These are phyloP conservation scores for Dictyostelium firmibasis DNA, from an alignment of 78 protist genomes.

Conservation along the genomic window DNA sequence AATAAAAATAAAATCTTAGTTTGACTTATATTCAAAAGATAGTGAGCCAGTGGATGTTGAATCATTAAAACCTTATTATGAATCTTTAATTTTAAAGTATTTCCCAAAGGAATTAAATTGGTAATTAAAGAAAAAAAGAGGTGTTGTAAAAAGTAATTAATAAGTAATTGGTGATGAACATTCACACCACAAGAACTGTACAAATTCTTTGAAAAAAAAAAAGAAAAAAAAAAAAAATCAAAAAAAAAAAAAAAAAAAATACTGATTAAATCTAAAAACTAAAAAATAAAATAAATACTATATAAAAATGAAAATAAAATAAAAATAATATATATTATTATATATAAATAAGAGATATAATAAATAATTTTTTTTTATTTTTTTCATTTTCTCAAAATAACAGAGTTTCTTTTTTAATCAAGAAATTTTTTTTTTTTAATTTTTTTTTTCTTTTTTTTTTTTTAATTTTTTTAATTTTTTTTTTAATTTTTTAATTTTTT, in stretches of 20 bases:
- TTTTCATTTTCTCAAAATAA: background rate
- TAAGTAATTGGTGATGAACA: too few relatives aligned
- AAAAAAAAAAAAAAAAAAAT: too few relatives aligned
- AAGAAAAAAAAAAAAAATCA: too few relatives aligned
- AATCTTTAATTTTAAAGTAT: constrained; percentile 84
- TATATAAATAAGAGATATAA: too few relatives aligned
- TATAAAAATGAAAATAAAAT: too few relatives aligned
- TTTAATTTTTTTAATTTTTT: background rate
- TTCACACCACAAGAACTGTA: background rate
- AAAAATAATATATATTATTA: too few relatives aligned
- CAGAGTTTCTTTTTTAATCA: background rate
- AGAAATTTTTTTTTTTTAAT: too few relatives aligned
- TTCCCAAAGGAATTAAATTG: constrained; percentile 51
- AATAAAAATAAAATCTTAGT: constrained; percentile 37
- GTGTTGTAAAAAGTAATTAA: too few relatives aligned
- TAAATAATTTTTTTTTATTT: background rate
- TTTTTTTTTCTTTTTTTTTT: background rate
- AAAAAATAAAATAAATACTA: too few relatives aligned
- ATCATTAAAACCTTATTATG: constrained; percentile 84
- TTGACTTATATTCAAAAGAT: constrained; percentile 92
- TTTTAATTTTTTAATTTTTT: background rate
- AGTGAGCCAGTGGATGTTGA: constrained; percentile 71
- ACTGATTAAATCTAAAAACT: too few relatives aligned
- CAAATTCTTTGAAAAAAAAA: background rate
- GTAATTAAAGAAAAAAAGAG: too few relatives aligned